Base-by-base conservation (phyloP, 495 filamentous ascomycete genomes). In the Penicillium cosmopolitanum region DNA sequence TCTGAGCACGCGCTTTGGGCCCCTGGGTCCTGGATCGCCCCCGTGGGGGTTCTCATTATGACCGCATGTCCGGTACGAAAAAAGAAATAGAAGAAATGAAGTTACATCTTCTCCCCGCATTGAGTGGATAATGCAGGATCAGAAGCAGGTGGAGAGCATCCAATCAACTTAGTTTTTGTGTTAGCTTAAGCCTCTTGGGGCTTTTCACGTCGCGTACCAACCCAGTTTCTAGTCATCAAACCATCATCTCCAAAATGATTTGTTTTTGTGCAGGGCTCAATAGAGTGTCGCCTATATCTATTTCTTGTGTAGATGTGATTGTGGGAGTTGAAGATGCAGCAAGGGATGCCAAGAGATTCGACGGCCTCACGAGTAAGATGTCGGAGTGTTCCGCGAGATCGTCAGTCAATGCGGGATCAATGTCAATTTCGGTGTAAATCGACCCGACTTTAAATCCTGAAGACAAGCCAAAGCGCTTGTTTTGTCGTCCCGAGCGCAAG, bases 71-170 rank as follows among this genome's bases (percentile, higher is more conserved):
- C 23, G 25, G 51, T 19, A 16, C 42, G 8, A 44, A 16, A 44
- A 44, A 44, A 44, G 42, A 16, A 44, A 44, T 18, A 44, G 6
- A 28, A 48, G 21, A 36, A 48, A 44, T n/a, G 12, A 54, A 54
- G 3, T 51, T 21, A 21, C 28, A 51, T 42, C 50, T 55, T 25
- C 54, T 55, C 58, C 52, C 58, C 58, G 52, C 58, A 60, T 50
- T 33, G 23, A 31, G 8, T 55, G 9, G n/a, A 10, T 21, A 16
- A 8, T 35, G 34, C 43, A 36, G 21, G 50, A 54, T 60, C 58
- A 51, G 34, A 38, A 54, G 55, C 52, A 51, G 58, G 46, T 60
- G 58, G 55, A 35, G n/a, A 21, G 13, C 34, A 51, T 51, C 58
- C 58, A 60, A 60, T 60, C 58, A 60, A n/a, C 58, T 51, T n/a